Base-by-base conservation (phyloP, 768 basidiomycete genomes). In the Hortiboletus campestris region DNA sequence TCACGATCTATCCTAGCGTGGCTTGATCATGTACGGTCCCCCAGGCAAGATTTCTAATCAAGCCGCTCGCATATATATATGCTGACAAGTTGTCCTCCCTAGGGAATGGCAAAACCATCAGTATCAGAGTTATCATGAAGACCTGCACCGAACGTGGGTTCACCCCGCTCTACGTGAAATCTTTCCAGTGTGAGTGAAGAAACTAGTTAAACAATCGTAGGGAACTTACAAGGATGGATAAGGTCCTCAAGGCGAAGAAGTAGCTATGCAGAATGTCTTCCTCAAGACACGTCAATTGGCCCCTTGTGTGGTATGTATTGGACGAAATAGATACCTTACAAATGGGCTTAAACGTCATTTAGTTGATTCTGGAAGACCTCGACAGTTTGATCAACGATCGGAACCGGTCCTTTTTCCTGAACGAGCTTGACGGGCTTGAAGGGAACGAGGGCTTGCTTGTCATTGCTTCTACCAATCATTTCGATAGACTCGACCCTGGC, bases 51-150 rank as follows among this genome's bases (percentile, higher is more conserved):
- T 46, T 25, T 35, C 35, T 31, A 1, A 36, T 48, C 51, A 55
- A 8, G 28, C 17, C 2, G 14, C 41, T 20, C 4, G 13, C 8
- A 7, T 6, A 14, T 51, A 7, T 6, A 16, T 51, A 12, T n/a
- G 8, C 42, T 48, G 46, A 50, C 40, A 32, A 7, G 11, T 43
- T 20, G 12, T n/a, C n/a, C 13, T 52, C 42, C 3, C 11, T 61
- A 81, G 90, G 91, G 8, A 92, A 93, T 59, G 91, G 91, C 8
- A 91, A 91, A 68, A 90, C 88, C 1, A 91, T 92, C 71, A 88
- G 81, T 51, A 72, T 94, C 63, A 92, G 91, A 68, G 84, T 82
- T 10, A 83, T 93, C 58, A 92, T 93, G 86, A 89, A 86, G 67
- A 78, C 79, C 2, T 85, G 85, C 55, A 76, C 79, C 40, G 84